Base-by-base conservation (phyloP, 495 filamentous ascomycete genomes). In the Daldinia caldariorum region DNA sequence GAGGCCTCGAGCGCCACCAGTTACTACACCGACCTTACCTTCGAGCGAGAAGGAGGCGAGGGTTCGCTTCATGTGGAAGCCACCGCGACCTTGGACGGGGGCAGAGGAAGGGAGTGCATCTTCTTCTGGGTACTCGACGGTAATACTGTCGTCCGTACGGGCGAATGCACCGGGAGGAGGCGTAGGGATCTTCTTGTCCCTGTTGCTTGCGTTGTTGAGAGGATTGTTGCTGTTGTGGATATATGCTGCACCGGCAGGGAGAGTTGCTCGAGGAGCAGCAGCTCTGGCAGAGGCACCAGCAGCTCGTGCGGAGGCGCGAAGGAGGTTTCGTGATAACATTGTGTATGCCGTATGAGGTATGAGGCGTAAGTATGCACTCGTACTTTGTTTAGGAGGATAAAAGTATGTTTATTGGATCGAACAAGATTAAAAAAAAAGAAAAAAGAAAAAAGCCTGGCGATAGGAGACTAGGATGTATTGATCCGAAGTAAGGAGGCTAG, bases 1-100 rank as follows among this genome's bases (percentile, higher is more conserved):
- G 71, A 97, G 77, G 4, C 93, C 93, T 71, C 94, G 83, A 41
- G 94, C 93, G 70, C 93, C 94, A 35, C 94, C 94, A 10, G 93
- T 97, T 2, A 97, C 91, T 6, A 96, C 82, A 26, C 83, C 91
- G 6, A 92, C 90, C 72, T 88, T 89, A 29, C 86, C 89, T 77
- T 96, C 90, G 26, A 97, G 82, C 0, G 91, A 92, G 79, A 96
- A 97, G 34, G 87, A 76, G 13, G 81, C 78, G 14, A 85, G 79
- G 12, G 82, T 82, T 0, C 80, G 82, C 53, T 80, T 78, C 50
- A 79, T 76, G 61, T 87, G 63, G 64, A 74, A 54, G 83, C 88
- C 72, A 89, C 91, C 91, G 6, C 90, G 85, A 43, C 91, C 91
- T 64, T 89, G 87, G 7, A 93, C 88, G 13, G 91, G 87, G 29